Conservation (phyloP, 805 yeast species). For the Yamadazyma laniorum region DNA sequence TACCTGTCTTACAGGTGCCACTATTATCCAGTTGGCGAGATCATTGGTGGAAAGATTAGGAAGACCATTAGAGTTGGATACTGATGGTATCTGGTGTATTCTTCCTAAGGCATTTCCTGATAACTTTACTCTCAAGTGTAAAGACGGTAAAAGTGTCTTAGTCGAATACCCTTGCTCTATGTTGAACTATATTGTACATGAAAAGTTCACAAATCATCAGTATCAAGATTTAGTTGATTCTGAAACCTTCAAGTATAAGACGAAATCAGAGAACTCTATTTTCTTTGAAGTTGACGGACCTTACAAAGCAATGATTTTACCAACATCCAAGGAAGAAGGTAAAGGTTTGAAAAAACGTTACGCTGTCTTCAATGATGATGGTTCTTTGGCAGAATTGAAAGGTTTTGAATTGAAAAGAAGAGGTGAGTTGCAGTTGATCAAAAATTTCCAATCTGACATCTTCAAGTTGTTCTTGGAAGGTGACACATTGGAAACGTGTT, state of each 20-base stretch:
- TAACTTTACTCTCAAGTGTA: conserved; percentile 65
- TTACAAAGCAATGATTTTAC: conserved; percentile 93
- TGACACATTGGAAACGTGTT: conserved; percentile 71
- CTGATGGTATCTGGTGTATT: conserved; percentile 99
- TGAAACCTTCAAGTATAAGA: conserved; percentile 62
- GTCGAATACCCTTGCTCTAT: conserved; percentile 94
- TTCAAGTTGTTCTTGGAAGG: conserved; percentile 92
- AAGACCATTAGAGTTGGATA: conserved; percentile 91
- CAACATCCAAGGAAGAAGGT: conserved; percentile 97
- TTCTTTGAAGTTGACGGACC: conserved; percentile 99
- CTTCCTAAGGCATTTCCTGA: conserved; percentile 93
- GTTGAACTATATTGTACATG: conserved; percentile 91
- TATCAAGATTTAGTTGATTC: conserved; percentile 85
- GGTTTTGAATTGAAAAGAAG: conserved; percentile 96
- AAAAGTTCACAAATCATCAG: conserved; percentile 88
- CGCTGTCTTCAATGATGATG: conserved; percentile 95
- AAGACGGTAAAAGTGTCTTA: conserved; percentile 72
- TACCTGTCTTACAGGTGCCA: conserved; percentile 96
- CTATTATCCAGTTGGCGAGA: conserved; percentile 96
- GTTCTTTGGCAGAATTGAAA: conserved; percentile 88
- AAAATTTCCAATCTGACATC: conserved; percentile 92
- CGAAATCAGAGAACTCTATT: conserved; percentile 86
- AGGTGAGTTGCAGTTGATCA: conserved; percentile 91
- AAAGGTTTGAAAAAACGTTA: conserved; percentile 94
- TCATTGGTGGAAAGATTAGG: conserved; percentile 88